A percentile compares a stretch with the other conserved stretches of the same genome.
Conservation (phyloP, 257 asterid species). For the Coffea canephora region DNA sequence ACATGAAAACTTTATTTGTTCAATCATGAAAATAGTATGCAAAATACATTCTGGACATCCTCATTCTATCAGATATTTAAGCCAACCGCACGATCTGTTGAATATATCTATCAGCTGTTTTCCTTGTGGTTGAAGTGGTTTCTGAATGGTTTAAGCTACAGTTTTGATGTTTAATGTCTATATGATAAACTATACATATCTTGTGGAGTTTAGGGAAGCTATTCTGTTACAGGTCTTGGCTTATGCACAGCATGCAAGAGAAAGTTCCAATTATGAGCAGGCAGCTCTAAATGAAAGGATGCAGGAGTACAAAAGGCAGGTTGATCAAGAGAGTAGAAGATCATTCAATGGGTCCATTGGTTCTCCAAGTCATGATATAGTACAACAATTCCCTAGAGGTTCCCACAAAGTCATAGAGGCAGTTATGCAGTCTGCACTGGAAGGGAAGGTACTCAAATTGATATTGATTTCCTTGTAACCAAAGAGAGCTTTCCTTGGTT, state of each 20-base stretch:
- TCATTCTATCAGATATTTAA: not conserved
- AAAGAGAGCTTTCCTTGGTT: constrained; percentile 8
- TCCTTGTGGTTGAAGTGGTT: not conserved
- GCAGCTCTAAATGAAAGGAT: constrained; percentile 96
- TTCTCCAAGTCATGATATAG: constrained; percentile 98
- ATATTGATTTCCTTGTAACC: not conserved
- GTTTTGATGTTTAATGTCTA: not conserved
- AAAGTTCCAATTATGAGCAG: constrained; percentile 90
- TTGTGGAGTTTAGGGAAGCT: not conserved
- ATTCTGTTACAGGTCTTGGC: constrained; percentile 76
- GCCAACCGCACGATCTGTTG: not conserved
- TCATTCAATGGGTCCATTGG: constrained; percentile 86
- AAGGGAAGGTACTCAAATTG: constrained; percentile 75
- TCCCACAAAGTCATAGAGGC: constrained; percentile 99
- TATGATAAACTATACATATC: not conserved
- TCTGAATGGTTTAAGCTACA: not conserved
- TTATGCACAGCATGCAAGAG: constrained; percentile 94
- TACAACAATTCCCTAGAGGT: constrained; percentile 92
- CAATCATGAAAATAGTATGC: not conserved
- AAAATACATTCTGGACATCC: not conserved
- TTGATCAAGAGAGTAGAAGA: constrained; percentile 90
- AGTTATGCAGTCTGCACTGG: constrained; percentile 95
- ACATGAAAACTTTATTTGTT: not conserved
- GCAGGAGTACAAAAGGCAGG: constrained; percentile 94
- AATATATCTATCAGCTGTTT: not conserved